phyloP scores from a whole-genome alignment of 805 yeast genomes.

The Candida endomychidarum region DNA sequence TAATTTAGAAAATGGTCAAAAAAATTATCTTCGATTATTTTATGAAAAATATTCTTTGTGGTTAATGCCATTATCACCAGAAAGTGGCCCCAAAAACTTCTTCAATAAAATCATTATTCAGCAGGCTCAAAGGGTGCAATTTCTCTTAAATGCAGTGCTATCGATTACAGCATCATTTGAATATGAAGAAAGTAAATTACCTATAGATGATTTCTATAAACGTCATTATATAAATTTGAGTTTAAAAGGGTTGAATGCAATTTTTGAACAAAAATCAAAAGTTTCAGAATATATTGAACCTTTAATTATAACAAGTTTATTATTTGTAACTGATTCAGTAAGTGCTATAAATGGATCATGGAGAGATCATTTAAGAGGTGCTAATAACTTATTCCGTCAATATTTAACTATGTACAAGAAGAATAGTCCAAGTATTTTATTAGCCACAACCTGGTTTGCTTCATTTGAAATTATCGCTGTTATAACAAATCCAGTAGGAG shows the following conservation, averaged over 20 bases:
- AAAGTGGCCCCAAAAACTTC: constrained; percentile 16
- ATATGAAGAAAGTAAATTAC: constrained; percentile 11
- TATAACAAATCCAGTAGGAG: constrained; percentile 48
- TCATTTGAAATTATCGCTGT: constrained; percentile 54
- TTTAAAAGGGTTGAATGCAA: constrained; percentile 15
- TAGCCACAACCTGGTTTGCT: constrained; percentile 55
- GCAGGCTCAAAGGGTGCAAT: constrained; percentile 17
- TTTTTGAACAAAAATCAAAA: constrained; percentile 17
- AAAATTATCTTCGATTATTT: constrained; percentile 18
- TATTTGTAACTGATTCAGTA: constrained; percentile 57
- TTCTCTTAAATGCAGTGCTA: constrained; percentile 18
- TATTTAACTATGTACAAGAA: constrained; percentile 32
- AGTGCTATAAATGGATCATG: constrained; percentile 47
- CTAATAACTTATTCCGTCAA: constrained; percentile 52
- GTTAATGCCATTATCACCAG: constrained; percentile 19
- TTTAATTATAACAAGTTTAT: constrained; percentile 55
- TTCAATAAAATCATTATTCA: constrained; percentile 16
- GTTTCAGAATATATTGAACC: constrained; percentile 53
- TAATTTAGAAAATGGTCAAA: constrained; percentile 15
- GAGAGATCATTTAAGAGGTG: constrained; percentile 59
- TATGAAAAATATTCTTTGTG: constrained; percentile 19
- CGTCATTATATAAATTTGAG: constrained; percentile 14
- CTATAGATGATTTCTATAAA: constrained; percentile 13
- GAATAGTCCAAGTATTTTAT: constrained; percentile 38
- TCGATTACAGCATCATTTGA: constrained; percentile 21